Evolutionary conservation across 2,329 filamentous ascomycete genomes (phyloP), one percentile per base, ranked within the genome.

Genomic region (Rutstroemia sp.): DNA sequence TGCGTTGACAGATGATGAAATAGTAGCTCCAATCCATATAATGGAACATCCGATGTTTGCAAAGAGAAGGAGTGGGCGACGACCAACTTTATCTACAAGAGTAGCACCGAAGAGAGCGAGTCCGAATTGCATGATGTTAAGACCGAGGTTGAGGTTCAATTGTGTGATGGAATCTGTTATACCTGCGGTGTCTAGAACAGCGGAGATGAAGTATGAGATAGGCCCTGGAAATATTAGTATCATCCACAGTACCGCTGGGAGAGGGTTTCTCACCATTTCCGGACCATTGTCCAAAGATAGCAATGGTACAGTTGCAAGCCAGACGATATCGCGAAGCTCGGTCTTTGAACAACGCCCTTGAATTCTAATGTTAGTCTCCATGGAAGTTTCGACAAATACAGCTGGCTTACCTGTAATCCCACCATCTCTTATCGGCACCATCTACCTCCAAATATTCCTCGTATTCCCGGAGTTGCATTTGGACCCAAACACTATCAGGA

Each of bases 31-130:
- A 18, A 79, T 68, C 72, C 78, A 79, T 60, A 78, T 70, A 19
- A 77, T 63, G 41, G 74, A 74, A 52, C 77, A 74, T 21, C 72
- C 72, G 1, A 74, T 69, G 62, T 78, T 74, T 23, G 75, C 77
- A 58, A 75, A 75, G 53, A 81, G 66, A 46, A 81, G 71, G 39
- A 80, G 69, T 21, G 78, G 77, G 2, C 82, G 78, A 27, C 82
- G 79, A n/a, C 81, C 79, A 6, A 83, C 57, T 1, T 73, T 74
- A 37, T 83, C 81, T 2, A 79, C 79, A 57, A 83, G 72, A 18
- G 74, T 70, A 5, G 80, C 78, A 52, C 82, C 82, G 1, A 75
- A 63, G 39, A 80, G 71, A 30, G 79, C 76, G 61, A 77, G 77
- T 21, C 81, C 68, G 12, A 79, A 74, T 14, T 79, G 77, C 65